Evolutionary conservation across 352 stramenopile genomes (phyloP).

Genomic region (Pythium oligandrum): DNA sequence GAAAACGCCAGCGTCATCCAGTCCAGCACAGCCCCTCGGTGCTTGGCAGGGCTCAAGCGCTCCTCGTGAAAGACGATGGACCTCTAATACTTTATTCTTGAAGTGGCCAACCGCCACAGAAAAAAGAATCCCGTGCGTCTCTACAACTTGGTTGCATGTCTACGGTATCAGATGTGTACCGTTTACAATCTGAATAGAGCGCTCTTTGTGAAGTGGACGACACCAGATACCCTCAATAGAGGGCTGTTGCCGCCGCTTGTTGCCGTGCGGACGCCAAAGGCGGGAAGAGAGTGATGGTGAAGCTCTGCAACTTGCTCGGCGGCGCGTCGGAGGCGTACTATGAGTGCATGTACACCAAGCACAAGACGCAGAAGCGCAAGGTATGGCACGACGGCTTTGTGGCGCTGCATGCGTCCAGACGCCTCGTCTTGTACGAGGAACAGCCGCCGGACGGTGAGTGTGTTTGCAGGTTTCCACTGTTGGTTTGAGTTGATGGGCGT

Average conservation of each 20-base stretch:
- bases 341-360: conserved; percentile 86
- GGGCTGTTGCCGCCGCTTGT: too few species aligned
- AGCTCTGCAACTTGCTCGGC: conserved; percentile 46
- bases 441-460: conserved; percentile 26
- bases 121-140: neutral
- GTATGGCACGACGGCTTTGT: conserved; percentile 78
- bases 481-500: conserved; percentile 4
- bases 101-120: too few species aligned
- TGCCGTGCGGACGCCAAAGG: neutral
- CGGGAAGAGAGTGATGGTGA: conserved; percentile 33
- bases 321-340: conserved; percentile 37
- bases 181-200: neutral
- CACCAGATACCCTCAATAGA: neutral
- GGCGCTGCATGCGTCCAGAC: conserved; percentile 39
- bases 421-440: conserved; percentile 60
- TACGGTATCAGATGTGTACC: neutral
- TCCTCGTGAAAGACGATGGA: too few species aligned
- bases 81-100: too few species aligned
- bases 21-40: too few species aligned
- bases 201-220: neutral
- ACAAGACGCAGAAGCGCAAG: conserved; percentile 87
- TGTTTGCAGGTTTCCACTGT: neutral
- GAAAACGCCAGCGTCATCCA: too few species aligned
- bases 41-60: too few species aligned
- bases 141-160: neutral